A percentile compares a stretch with the other conserved stretches of the same genome.
phyloP scores from a whole-genome alignment of 192 early-diverging fungal species.

The Chytriomyces confervae region DNA sequence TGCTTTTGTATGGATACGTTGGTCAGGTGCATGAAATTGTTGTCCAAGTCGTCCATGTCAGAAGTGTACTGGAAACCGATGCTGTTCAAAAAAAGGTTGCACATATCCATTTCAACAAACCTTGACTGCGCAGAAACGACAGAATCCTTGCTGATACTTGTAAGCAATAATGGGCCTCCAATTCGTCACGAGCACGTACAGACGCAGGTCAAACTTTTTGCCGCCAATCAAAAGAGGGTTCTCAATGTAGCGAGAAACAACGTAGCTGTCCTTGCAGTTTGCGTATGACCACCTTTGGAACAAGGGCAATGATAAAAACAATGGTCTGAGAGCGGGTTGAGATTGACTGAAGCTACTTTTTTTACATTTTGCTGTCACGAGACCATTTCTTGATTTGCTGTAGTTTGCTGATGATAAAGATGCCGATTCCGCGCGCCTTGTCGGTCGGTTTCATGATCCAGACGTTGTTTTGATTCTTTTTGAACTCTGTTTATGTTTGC shows the following conservation, averaged over 20 bases:
- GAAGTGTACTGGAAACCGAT: constrained; percentile 55
- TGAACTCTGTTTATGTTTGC: constrained; percentile 47
- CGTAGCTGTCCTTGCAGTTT: constrained; percentile 63
- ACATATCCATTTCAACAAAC: not conserved
- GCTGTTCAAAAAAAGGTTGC: not conserved
- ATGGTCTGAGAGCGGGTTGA: not conserved
- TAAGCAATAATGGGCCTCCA: constrained; percentile 65
- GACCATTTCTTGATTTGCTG: constrained; percentile 67
- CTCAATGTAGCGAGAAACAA: constrained; percentile 62
- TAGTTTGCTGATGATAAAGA: constrained; percentile 65
- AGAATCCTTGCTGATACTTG: constrained; percentile 60
- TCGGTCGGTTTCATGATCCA: constrained; percentile 72
- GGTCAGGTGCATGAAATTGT: constrained; percentile 65
- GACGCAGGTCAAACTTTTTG: constrained; percentile 64
- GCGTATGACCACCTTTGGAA: constrained; percentile 58
- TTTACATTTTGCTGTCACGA: constrained; percentile 53
- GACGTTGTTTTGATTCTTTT: constrained; percentile 51
- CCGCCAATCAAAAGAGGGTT: constrained; percentile 63
- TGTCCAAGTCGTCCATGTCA: constrained; percentile 58
- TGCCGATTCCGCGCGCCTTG: constrained; percentile 66
- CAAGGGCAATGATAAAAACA: not conserved
- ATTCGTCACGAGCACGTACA: constrained; percentile 63
- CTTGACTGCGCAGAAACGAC: constrained; percentile 52
- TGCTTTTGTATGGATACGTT: constrained; percentile 68
- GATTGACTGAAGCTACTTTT: constrained; percentile 33